phyloP scores from a whole-genome alignment of 352 stramenopile species.

The Phytophthora vignae region DNA sequence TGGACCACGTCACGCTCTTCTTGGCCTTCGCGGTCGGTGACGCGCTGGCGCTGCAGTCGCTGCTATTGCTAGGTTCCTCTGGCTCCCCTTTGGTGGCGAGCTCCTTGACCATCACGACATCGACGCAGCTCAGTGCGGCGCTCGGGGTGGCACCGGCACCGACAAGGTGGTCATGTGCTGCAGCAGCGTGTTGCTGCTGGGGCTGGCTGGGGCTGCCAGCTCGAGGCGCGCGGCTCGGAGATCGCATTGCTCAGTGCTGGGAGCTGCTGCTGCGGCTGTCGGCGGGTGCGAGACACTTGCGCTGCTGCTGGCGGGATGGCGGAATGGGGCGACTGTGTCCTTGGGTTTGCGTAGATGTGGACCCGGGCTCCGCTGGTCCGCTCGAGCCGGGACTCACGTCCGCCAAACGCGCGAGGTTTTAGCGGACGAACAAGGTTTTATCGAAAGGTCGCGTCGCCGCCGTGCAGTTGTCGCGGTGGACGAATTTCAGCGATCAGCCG shows the following conservation, averaged over 20 bases:
- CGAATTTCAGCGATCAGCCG: slow-evolving; percentile 9
- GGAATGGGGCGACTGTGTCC: slow-evolving; percentile 41
- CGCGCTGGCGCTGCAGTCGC: neutral
- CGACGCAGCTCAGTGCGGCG: neutral
- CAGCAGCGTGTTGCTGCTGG: neutral
- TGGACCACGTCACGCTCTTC: slow-evolving; percentile 46
- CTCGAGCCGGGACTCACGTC: slow-evolving; percentile 5
- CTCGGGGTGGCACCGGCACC: neutral
- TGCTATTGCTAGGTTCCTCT: neutral
- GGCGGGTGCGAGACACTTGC: slow-evolving; percentile 5
- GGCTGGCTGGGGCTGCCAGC: slow-evolving; percentile 14
- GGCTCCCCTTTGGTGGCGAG: neutral
- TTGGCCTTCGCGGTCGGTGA: slow-evolving; percentile 10
- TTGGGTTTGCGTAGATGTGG: slow-evolving; percentile 39
- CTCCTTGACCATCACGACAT: slow-evolving; percentile 6
- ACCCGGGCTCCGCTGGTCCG: slow-evolving; percentile 33
- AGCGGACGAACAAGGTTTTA: slow-evolving; percentile 29
- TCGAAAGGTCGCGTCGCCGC: slow-evolving; percentile 10
- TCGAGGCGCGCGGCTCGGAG: slow-evolving; percentile 7
- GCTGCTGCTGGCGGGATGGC: slow-evolving; percentile 26
- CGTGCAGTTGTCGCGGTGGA: slow-evolving; percentile 4
- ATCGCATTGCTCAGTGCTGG: slow-evolving; percentile 24
- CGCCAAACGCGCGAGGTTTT: slow-evolving; percentile 23
- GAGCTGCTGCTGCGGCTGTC: slow-evolving; percentile 6
- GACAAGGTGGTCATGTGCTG: slow-evolving; percentile 9